Conservation (phyloP, 495 filamentous ascomycete species). For the Penicillium herquei region DNA sequence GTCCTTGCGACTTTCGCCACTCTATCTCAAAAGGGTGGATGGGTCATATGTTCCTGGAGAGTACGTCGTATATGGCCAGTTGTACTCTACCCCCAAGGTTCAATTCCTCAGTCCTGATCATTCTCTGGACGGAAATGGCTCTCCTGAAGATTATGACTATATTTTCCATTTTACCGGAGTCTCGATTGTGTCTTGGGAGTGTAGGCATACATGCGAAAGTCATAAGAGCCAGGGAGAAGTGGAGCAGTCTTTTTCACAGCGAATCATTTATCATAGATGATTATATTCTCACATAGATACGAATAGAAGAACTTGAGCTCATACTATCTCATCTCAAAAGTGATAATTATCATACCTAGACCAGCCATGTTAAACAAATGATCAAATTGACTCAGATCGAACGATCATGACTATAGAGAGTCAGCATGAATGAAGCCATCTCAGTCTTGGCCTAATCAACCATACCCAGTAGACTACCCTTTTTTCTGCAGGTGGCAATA, state of each 20-base stretch:
- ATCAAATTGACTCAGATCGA: too few species aligned
- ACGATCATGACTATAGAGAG: too few species aligned
- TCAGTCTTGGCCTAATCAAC: too few species aligned
- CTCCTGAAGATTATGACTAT: slow-evolving; percentile 12
- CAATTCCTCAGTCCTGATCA: neutral
- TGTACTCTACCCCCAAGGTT: neutral
- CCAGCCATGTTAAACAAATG: too few species aligned
- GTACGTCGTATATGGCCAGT: neutral
- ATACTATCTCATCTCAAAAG: too few species aligned
- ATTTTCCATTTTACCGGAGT: slow-evolving; percentile 35
- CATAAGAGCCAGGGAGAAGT: neutral
- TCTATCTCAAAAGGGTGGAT: slow-evolving; percentile 1
- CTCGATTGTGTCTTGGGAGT: slow-evolving; percentile 30
- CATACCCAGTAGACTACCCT: too few species aligned
- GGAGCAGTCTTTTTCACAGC: neutral
- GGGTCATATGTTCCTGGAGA: slow-evolving; percentile 10
- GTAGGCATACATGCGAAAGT: neutral
- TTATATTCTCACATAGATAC: too few species aligned
- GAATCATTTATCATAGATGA: too few species aligned
- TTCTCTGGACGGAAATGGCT: neutral
- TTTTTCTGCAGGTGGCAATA: too few species aligned
- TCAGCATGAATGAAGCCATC: too few species aligned
- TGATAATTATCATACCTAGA: too few species aligned
- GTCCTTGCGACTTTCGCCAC: slow-evolving; percentile 5
- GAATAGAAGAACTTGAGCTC: too few species aligned